A percentile compares a stretch with the other conserved stretches of the same genome.
phyloP scores from a whole-genome alignment of 192 early-diverging fungal genomes.

The Umbelopsis sp. region DNA sequence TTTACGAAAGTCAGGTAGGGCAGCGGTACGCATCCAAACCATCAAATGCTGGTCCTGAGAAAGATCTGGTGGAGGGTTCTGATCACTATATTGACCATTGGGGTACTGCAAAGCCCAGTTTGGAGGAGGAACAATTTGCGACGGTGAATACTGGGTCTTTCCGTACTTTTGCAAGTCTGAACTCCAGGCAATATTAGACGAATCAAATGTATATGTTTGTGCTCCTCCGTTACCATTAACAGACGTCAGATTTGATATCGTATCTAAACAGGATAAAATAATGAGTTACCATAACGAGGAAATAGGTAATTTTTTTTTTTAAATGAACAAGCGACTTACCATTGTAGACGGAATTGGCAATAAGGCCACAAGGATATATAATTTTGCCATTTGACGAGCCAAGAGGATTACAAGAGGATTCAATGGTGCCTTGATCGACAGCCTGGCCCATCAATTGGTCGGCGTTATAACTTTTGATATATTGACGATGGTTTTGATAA shows the following conservation, averaged over 20 bases:
- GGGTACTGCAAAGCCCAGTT: conserved; percentile 76
- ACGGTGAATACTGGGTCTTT: conserved; percentile 52
- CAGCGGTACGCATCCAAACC: conserved; percentile 97
- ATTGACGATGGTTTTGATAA: conserved; percentile 92
- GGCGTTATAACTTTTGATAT: conserved; percentile 80
- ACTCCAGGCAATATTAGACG: conserved; percentile 84
- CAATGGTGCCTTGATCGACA: conserved; percentile 33
- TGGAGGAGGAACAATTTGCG: conserved; percentile 76
- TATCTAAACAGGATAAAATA: conserved; percentile 22
- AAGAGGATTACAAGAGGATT: conserved; percentile 41
- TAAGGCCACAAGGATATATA: conserved; percentile 90
- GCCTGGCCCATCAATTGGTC: conserved; percentile 71
- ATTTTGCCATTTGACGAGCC: conserved; percentile 34
- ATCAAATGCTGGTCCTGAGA: conserved; percentile 76
- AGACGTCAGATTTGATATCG: conserved; percentile 24
- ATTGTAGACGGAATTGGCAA: conserved; percentile 90
- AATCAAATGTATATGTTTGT: conserved; percentile 54
- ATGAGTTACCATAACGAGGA: not conserved
- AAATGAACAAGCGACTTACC: conserved; percentile 42
- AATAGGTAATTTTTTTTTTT: too few species aligned
- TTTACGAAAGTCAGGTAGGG: conserved; percentile 93
- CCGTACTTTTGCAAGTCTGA: conserved; percentile 77
- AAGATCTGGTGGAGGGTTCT: conserved; percentile 66
- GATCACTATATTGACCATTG: conserved; percentile 43
- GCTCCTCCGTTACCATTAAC: not conserved